Conservation (phyloP, 2,329 filamentous ascomycete genomes). For the Cladosporium sp. region DNA sequence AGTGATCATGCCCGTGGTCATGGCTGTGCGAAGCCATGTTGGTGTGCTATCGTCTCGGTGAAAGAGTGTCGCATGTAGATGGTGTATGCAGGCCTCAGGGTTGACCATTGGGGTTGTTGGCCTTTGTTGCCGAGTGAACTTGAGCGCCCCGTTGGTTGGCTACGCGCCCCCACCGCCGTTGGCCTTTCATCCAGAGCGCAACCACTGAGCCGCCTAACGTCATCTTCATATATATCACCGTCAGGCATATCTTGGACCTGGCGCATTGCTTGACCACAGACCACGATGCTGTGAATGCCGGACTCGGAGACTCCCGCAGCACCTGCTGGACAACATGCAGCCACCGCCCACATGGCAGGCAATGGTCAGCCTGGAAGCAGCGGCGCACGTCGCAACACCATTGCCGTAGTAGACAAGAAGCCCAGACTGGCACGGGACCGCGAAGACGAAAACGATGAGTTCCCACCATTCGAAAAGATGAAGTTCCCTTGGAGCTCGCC, state of each 20-base stretch:
- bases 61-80: neutral
- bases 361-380: conserved; percentile 10
- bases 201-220: neutral
- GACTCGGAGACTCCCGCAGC: conserved; percentile 2
- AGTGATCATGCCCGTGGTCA: neutral
- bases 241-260: conserved; percentile 2
- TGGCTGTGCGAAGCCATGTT: conserved; percentile 10
- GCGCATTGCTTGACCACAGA: neutral
- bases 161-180: conserved; percentile 1
- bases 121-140: conserved; percentile 6
- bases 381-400: conserved; percentile 20
- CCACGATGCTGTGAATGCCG: conserved; percentile 18
- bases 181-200: neutral
- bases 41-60: neutral
- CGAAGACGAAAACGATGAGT: conserved; percentile 21
- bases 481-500: conserved; percentile 33
- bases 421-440: neutral
- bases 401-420: conserved; percentile 16
- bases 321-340: conserved; percentile 15
- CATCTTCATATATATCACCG: neutral
- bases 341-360: conserved; percentile 11
- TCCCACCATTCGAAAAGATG: conserved; percentile 27
- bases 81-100: conserved; percentile 9
- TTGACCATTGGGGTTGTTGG: conserved; percentile 9
- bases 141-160: neutral